Evolutionary conservation across 1,284 basidiomycete genomes (phyloP), one percentile per base, ranked within the genome.

Genomic region (Apiotrichum laibachii): DNA sequence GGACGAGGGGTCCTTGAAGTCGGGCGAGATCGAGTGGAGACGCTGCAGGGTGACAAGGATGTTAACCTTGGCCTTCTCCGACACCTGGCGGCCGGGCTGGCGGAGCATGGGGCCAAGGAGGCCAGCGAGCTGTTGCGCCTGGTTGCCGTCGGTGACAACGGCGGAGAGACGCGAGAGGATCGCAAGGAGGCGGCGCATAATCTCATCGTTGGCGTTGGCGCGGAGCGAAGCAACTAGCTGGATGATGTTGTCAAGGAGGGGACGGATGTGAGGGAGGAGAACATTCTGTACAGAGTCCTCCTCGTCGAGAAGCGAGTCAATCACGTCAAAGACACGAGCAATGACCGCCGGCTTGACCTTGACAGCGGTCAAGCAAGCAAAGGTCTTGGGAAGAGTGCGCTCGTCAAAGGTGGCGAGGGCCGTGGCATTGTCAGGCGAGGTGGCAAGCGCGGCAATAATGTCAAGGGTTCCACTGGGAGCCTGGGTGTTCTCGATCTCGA

Each of bases 401-500:
- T 80, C 66, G 70, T 98, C 89, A 70, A 86, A 88, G 19, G 84
- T 78, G 48, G 88, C 85, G 21, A 98, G 81, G 70, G 85, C 85
- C 6, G 71, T 71, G 12, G 85, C 82, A 58, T 87, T 84, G 12
- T 86, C 82, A 1, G 80, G 79, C 31, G 84, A 81, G 11, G 81
- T 73, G 0, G 90, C 85, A 88, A 95, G 96, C 4, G 85, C 81
- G 60, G 87, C 84, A 75, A 98, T 89, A 1, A 99, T 81, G 39
- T 96, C 91, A 44, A 99, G 81, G 33, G 97, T 81, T 0, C 92
- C 88, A 0, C 93, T 95, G 0, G 94, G 92, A 0, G 90, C 85
- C 77, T 99, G 95, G 0, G 89, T 91, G 69, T 94, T 97, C 77
- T 99, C 95, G 50, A 81, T 81, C 57, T 89, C 86, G 22, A 99